Conservation (phyloP, 257 asterid species). For the Solanum virginianum region DNA sequence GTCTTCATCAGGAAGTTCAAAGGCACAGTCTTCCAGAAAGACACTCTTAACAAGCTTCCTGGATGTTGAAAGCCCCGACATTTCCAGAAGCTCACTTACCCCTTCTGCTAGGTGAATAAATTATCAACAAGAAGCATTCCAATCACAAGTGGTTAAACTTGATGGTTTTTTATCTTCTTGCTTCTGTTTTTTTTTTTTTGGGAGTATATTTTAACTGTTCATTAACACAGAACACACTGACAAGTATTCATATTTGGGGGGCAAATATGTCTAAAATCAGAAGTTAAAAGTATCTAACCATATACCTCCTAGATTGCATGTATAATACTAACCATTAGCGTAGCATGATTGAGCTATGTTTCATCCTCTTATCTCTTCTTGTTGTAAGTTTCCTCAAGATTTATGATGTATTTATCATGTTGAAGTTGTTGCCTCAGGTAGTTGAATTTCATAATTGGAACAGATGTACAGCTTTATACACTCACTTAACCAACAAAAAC, state of each 20-base stretch:
- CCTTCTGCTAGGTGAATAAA: conserved; percentile 66
- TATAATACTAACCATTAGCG: neutral
- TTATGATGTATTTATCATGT: neutral
- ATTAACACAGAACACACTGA: neutral
- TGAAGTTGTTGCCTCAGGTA: neutral
- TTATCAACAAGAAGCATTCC: neutral
- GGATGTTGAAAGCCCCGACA: conserved; percentile 76
- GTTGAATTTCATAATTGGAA: neutral
- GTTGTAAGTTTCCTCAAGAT: neutral
- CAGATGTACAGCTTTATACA: neutral
- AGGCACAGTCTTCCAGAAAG: conserved; percentile 67
- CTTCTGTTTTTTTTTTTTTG: neutral
- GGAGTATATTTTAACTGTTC: neutral
- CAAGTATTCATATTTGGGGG: neutral
- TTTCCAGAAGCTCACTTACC: conserved; percentile 61
- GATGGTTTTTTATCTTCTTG: neutral
- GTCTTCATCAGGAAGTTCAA: conserved; percentile 48
- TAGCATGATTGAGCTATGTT: neutral
- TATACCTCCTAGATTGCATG: neutral
- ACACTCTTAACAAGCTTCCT: conserved; percentile 90
- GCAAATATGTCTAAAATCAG: neutral
- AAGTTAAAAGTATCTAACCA: neutral
- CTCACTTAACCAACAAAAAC: neutral
- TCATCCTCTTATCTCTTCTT: neutral
- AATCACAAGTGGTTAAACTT: neutral